Evolutionary conservation across 805 yeast species (phyloP).

Genomic region (Starmera amethionina): DNA sequence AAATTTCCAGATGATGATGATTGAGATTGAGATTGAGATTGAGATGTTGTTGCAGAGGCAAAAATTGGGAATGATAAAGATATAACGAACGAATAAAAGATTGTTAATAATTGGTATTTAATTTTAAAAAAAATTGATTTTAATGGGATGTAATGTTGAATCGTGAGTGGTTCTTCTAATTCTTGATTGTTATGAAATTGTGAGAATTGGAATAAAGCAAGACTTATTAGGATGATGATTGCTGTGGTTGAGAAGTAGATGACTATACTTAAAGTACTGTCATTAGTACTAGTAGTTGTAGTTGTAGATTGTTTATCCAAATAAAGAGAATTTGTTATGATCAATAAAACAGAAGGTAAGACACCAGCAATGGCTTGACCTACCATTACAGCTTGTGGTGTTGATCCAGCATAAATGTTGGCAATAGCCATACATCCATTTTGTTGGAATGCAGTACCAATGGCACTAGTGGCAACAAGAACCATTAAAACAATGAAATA

Average conservation of each 20-base stretch:
- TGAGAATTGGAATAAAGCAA: slow-evolving; percentile 28
- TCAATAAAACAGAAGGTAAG: slow-evolving; percentile 67
- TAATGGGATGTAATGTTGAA: slow-evolving; percentile 43
- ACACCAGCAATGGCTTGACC: slow-evolving; percentile 96
- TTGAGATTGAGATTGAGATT: slow-evolving; percentile 45
- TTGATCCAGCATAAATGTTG: slow-evolving; percentile 62
- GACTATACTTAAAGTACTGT: slow-evolving; percentile 17
- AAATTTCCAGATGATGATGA: slow-evolving; percentile 19
- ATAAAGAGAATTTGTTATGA: slow-evolving; percentile 35
- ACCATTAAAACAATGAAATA: slow-evolving; percentile 45
- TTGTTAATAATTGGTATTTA: slow-evolving; percentile 53
- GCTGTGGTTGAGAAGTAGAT: slow-evolving; percentile 44
- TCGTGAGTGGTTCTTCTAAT: too few relatives aligned
- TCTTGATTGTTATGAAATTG: slow-evolving; percentile 7
- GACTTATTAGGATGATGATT: slow-evolving; percentile 31
- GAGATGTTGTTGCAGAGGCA: slow-evolving; percentile 62
- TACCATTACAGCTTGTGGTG: slow-evolving; percentile 85
- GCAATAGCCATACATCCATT: slow-evolving; percentile 87
- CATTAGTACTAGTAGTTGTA: slow-evolving; percentile 15
- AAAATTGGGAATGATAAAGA: slow-evolving; percentile 84
- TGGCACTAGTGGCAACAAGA: slow-evolving; percentile 53
- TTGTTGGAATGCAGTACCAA: slow-evolving; percentile 78
- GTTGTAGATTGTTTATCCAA: too few relatives aligned
- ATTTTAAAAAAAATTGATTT: slow-evolving; percentile 50
- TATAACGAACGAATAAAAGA: slow-evolving; percentile 62